Evolutionary conservation across 352 stramenopile species (phyloP).

Genomic region (Globisporangium yorkense): DNA sequence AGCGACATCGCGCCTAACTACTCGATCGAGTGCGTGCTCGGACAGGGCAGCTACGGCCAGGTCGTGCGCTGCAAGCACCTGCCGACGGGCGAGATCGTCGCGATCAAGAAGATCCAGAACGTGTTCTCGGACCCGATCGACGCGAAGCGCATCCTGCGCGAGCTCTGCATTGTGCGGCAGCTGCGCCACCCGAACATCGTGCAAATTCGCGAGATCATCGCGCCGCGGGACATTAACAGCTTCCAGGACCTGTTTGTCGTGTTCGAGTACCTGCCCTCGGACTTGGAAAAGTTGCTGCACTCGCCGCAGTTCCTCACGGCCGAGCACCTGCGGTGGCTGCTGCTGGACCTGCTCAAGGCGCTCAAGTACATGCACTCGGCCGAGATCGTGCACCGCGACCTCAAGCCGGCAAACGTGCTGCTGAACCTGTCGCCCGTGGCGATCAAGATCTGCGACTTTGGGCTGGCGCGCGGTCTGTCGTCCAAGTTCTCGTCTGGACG

Average conservation of each 20-base stretch:
- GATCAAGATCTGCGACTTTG: conserved; percentile 87
- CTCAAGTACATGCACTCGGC: conserved; percentile 89
- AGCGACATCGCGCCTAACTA: conserved; percentile 78
- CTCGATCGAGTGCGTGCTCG: conserved; percentile 81
- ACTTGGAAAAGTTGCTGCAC: conserved; percentile 82
- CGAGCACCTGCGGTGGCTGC: conserved; percentile 79
- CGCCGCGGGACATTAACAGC: conserved; percentile 55
- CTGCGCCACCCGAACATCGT: conserved; percentile 85
- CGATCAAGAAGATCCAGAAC: conserved; percentile 89
- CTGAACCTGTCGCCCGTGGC: conserved; percentile 81
- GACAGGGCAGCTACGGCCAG: conserved; percentile 82
- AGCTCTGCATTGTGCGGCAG: conserved; percentile 80
- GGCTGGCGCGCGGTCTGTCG: conserved; percentile 64
- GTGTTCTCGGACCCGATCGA: conserved; percentile 86
- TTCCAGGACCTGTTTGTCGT: conserved; percentile 86
- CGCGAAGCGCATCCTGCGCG: conserved; percentile 80
- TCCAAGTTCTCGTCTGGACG: conserved; percentile 43
- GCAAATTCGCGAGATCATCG: conserved; percentile 84
- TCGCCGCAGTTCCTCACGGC: conserved; percentile 82
- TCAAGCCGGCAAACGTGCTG: conserved; percentile 87
- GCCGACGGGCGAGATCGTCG: conserved; percentile 83
- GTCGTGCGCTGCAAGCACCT: conserved; percentile 85
- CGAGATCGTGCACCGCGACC: conserved; percentile 85
- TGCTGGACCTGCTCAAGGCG: conserved; percentile 81
- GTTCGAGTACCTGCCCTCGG: conserved; percentile 81